Base-by-base conservation (phyloP, 148 eudicot species). In the Pouteria glomerata region DNA sequence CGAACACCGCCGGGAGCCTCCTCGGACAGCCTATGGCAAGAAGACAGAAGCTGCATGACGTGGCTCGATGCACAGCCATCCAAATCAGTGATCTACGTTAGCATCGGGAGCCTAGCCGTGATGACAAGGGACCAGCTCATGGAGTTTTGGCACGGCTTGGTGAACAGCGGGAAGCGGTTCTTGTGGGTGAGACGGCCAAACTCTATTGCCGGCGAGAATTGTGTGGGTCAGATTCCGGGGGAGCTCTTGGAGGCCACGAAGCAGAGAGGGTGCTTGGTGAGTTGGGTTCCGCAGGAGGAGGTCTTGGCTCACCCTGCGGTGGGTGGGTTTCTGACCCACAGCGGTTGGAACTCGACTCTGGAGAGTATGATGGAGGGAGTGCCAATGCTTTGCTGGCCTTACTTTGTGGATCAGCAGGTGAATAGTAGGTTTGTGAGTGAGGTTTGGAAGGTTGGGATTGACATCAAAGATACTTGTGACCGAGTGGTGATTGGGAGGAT, bases 311-410 rank as follows among this genome's bases (percentile, higher is more conserved):
- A 83, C 35, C 70, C 42, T 0, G 74, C 83, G 0, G 35, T 80
- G 2, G 83, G 79, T n/a, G 81, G 72, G 41, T 83, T 83, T 74
- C 30, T 80, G 33, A 83, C 83, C 15, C 86, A 83, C 60, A 69
- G 77, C 64, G 86, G 86, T 23, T 83, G 86, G 86, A 80, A 80
- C 69, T 83, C 86, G 51, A 83, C 79, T 18, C 12, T 83, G 45
- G 86, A 83, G 57, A 74, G 86, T 4, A 48, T 83, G 55, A 35
- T 61, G n/a, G 79, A 75, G 31, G 78, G 79, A 2, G 66, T 77
- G 41, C 82, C 86, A 11, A 83, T 80, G 86, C 44, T 83, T 26
- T 83, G 86, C 41, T 83, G 81, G 86, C 86, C 86, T 0, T 62
- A 47, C n/a, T 63, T 65, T 65, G 76, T 60, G 31, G 86, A 83